phyloP scores from a whole-genome alignment of 2,329 filamentous ascomycete species.

The Dendryphion nanum region DNA sequence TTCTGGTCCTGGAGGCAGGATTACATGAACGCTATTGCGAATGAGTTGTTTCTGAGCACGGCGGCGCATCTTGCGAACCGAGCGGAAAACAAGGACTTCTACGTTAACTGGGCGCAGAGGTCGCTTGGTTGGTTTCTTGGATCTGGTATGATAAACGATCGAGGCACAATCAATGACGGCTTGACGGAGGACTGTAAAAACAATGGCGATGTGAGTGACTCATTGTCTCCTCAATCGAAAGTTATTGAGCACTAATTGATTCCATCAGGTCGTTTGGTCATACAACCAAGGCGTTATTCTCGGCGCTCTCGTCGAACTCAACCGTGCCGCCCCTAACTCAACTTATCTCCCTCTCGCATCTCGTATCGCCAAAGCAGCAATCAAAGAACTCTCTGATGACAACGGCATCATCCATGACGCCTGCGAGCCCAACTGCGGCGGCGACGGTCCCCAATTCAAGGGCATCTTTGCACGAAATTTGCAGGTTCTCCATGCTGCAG shows the following conservation, averaged over 20 bases:
- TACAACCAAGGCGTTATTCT: constrained; percentile 65
- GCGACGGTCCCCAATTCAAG: constrained; percentile 64
- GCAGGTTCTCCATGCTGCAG: constrained; percentile 54
- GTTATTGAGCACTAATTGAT: constrained; percentile 7
- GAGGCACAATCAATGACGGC: constrained; percentile 56
- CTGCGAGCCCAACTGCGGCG: constrained; percentile 40
- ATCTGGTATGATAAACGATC: constrained; percentile 48
- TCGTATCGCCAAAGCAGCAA: constrained; percentile 40
- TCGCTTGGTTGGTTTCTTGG: constrained; percentile 53
- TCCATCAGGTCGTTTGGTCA: constrained; percentile 42
- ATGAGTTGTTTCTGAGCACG: constrained; percentile 56
- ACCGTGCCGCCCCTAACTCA: constrained; percentile 39
- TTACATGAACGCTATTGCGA: constrained; percentile 56
- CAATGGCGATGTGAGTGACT: constrained; percentile 41
- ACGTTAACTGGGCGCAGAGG: constrained; percentile 47
- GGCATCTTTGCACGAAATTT: constrained; percentile 69
- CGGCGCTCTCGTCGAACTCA: constrained; percentile 56
- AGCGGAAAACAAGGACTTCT: constrained; percentile 38
- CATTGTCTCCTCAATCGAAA: constrained; percentile 6
- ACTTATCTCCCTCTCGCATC: constrained; percentile 37
- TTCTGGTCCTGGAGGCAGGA: constrained; percentile 48
- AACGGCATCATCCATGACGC: constrained; percentile 43
- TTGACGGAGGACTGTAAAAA: constrained; percentile 52
- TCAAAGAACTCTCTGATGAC: constrained; percentile 33
- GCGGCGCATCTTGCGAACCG: constrained; percentile 58